A percentile compares a stretch with the other conserved stretches of the same genome.
Evolutionary conservation across 2,329 filamentous ascomycete genomes (phyloP).

Genomic region (Thielaviopsis ethacetica): DNA sequence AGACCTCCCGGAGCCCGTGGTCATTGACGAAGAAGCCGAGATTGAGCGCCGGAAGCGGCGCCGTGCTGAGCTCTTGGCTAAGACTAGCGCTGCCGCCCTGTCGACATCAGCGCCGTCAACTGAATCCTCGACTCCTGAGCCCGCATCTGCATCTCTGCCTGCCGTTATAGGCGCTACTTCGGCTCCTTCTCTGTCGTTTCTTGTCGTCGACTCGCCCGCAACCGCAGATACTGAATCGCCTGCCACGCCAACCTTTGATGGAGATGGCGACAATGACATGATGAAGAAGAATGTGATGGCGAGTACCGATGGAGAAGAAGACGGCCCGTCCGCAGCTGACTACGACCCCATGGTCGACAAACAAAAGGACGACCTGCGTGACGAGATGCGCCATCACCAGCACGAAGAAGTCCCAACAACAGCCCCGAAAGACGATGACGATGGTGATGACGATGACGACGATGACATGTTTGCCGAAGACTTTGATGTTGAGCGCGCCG

Average conservation of each 20-base stretch:
- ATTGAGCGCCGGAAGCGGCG: conserved; percentile 74
- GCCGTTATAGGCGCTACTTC: conserved; percentile 16
- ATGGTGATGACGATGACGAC: conserved; percentile 52
- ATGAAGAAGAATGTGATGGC: conserved; percentile 1
- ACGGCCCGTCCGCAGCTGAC: conserved; percentile 80
- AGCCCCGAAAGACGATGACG: conserved; percentile 20
- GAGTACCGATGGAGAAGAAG: conserved; percentile 27
- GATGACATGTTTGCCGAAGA: conserved; percentile 86
- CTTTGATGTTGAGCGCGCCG: conserved; percentile 47
- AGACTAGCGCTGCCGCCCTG: conserved; percentile 58
- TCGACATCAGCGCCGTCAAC: conserved; percentile 38
- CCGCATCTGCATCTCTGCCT: conserved; percentile 15
- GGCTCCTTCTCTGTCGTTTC: conserved; percentile 12
- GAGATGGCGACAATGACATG: conserved; percentile 5
- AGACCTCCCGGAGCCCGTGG: conserved; percentile 28
- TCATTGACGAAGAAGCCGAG: conserved; percentile 65
- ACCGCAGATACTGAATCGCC: conserved; percentile 25
- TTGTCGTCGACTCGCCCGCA: conserved; percentile 26
- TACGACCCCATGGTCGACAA: conserved; percentile 84
- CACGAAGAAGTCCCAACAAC: not conserved
- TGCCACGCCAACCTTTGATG: conserved; percentile 3
- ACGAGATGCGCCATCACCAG: conserved; percentile 40
- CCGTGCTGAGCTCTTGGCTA: conserved; percentile 71
- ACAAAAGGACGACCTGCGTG: conserved; percentile 62
- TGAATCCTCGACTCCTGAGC: conserved; percentile 30